Base-by-base conservation (phyloP, 2,329 filamentous ascomycete genomes). In the Cladobotryum protrusum region DNA sequence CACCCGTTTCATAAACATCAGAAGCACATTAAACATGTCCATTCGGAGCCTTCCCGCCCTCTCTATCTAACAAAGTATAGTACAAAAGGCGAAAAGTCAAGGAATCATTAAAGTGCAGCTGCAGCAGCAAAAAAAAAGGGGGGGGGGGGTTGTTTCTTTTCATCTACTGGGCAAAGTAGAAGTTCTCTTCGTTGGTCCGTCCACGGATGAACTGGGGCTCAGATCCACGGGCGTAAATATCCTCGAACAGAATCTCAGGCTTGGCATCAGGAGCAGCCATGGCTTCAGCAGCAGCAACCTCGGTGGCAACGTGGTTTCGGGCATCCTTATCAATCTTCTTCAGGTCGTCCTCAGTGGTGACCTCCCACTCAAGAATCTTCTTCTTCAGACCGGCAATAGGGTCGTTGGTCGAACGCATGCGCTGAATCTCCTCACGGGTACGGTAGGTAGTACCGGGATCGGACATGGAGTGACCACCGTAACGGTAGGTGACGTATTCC, bases 391-490 rank as follows among this genome's bases (percentile, higher is more conserved):
- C 93, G 64, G 91, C 90, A 67, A 99, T 99, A 60, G 93, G 90
- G 76, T 99, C 93, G 75, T 97, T 89, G 75, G 93, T 99, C 63
- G 87, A 95, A 66, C 93, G 89, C 93, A 99, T 99, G 72, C 92
- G 91, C 80, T 96, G 92, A 67, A 99, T 96, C 78, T 99, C 93
- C 79, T 99, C 93, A 74, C 93, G 90, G 62, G 92, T 96, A 72
- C 91, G 87, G 86, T 99, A 99, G 64, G 93, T 97, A 72, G 93
- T 99, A 71, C 93, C 93, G 53, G 93, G 93, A 73, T 99, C 93
- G 67, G 92, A 97, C 93, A 99, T 99, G 75, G 90, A 96, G 85
- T 99, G 93, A 61, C 93, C 93, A 70, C 93, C 93, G 72, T 99
- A 99, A 66, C 93, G 85, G 86, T 99, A 99, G 63, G 93, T 99